Base-by-base conservation (phyloP, 345 rosid species). In the Citrus trifoliata region DNA sequence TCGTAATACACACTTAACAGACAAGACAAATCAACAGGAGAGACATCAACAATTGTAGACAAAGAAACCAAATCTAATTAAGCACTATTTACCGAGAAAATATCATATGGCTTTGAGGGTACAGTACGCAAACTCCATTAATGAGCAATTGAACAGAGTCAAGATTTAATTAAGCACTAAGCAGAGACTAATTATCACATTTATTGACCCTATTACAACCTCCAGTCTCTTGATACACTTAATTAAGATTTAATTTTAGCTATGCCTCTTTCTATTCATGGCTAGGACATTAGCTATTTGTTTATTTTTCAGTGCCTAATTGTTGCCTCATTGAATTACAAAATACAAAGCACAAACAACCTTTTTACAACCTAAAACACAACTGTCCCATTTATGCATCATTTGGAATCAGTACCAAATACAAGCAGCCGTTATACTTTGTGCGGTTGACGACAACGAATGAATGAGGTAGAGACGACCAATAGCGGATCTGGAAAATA, bases 161-260 rank as follows among this genome's bases (percentile, higher is more conserved):
- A 76, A 76, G 40, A 10, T 68, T 24, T 40, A 74, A 74, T 58
- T 61, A 75, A 59, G 73, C 71, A 76, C 62, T 46, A 67, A 55
- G 12, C 32, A 69, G 24, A 68, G 38, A 56, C 56, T 74, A 82
- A 85, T 82, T 76, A 82, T 82, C 79, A 74, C 79, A 7, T 10
- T 70, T 35, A 67, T 81, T 80, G 82, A 83, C 70, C 63, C 4
- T 10, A 42, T 42, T 10, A 42, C 14, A 42, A 1, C 3, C 48
- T 42, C 48, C 12, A 42, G 16, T 10, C 48, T 42, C 14, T 42
- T 10, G 14, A 18, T 16, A 56, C 63, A 40, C 56, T 59, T 30
- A 25, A n/a, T 56, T 14, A n/a, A 40, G 18, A 53, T 22, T 37
- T 19, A 7, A 32, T 30, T 33, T 13, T 51, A 18, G 18, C 24